Evolutionary conservation across 73 alveolate genomes (phyloP).

Genomic region (Paramecium caudatum): DNA sequence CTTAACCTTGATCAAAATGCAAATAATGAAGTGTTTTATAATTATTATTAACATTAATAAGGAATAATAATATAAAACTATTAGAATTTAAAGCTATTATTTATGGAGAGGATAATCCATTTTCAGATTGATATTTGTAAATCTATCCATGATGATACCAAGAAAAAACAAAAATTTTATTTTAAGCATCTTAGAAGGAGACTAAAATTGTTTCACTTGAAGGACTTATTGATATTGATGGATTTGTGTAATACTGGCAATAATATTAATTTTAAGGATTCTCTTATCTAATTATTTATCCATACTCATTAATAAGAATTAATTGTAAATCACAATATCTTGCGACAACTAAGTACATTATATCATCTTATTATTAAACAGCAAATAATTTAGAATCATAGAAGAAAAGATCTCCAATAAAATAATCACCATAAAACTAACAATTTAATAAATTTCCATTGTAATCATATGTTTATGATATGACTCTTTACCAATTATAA

Average conservation of each 20-base stretch:
- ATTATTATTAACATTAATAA: background rate
- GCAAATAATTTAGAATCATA: background rate
- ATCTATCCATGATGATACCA: background rate
- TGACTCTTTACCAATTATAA: background rate
- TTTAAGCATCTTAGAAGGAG: background rate
- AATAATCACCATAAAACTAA: background rate
- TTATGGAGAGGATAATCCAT: background rate
- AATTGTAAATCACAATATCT: background rate
- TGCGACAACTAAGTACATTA: background rate
- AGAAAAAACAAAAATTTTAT: background rate
- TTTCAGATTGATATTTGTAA: background rate
- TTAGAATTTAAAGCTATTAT: background rate
- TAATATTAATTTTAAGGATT: background rate
- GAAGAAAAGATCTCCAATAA: background rate
- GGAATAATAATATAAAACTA: slow-evolving; percentile 3
- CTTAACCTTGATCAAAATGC: background rate
- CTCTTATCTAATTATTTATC: background rate
- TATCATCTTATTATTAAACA: background rate
- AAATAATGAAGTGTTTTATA: background rate
- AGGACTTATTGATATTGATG: background rate
- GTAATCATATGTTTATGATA: background rate
- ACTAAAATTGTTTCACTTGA: background rate
- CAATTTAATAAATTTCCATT: background rate
- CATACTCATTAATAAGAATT: background rate
- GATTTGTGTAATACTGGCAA: background rate